Base-by-base conservation (phyloP, 331 rosid species). In the Rhamnella rubrinervis region DNA sequence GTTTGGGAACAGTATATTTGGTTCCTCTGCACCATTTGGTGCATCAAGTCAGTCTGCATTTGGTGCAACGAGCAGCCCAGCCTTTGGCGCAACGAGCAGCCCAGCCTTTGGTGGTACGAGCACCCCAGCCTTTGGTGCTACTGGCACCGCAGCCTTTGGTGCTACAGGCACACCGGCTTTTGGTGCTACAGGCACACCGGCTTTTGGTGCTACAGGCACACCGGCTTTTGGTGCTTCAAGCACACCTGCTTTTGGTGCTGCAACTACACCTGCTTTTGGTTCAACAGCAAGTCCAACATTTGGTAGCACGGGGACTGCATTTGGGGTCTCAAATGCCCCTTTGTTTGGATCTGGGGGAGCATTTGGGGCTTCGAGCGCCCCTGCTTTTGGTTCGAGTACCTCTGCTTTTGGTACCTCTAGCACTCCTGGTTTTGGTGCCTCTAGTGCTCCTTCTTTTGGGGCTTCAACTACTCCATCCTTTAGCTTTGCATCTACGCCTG, bases 1-100 rank as follows among this genome's bases (percentile, higher is more conserved):
- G 55, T 89, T 92, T 70, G 98, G 98, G 41, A 86, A 86, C 80
- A 85, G 91, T 70, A 55, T 86, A 60, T 89, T 92, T 83, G 96
- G 96, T 72, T 86, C 96, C 53, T 75, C 96, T 71, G 78, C 96
- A 63, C 95, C 98, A 72, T 87, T 92, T 73, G 93, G 89, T 58
- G 92, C 79, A 28, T 67, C 89, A 28, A 67, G 79, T 61, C 93
- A 83, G 81, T 78, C 86, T 35, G 70, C 86, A 20, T 87, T 84
- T 67, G 89, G 89, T 51, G 61, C 89, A 3, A 40, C 85, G 0
- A 72, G 68, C 56, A 71, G 74, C 23, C 79, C 83, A 0, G 74
- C 85, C 2, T 82, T 82, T 35, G 82, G 79, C 7, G 46, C 83
- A 8, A 25, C 75, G 0, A 75, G 67, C 66, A 65, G 71, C 17